Evolutionary conservation across 768 basidiomycete species (phyloP).

Genomic region (Royoungia palumana): DNA sequence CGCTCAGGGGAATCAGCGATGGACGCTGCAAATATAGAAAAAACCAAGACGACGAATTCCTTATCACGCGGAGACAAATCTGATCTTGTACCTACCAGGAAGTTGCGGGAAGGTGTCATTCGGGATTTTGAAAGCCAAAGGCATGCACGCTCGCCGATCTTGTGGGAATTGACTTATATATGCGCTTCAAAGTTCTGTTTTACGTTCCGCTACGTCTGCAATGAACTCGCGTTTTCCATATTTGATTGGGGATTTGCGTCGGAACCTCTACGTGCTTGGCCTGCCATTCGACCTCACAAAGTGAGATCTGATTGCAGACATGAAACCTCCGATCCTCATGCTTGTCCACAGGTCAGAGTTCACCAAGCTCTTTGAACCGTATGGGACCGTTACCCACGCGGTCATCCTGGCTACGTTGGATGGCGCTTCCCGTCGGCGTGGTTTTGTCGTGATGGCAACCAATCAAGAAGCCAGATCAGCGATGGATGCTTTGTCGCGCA

Average conservation of each 20-base stretch:
- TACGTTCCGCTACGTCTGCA: constrained; percentile 15
- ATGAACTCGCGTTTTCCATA: constrained; percentile 11
- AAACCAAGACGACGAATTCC: constrained; percentile 10
- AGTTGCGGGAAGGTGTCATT: constrained; percentile 32
- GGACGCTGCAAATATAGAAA: not conserved
- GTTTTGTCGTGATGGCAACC: constrained; percentile 77
- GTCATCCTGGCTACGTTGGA: constrained; percentile 84
- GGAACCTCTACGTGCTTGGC: constrained; percentile 83
- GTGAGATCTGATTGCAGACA: constrained; percentile 36
- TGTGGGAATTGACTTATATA: constrained; percentile 14
- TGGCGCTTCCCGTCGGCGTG: constrained; percentile 77
- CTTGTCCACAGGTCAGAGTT: constrained; percentile 47
- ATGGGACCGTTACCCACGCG: constrained; percentile 68
- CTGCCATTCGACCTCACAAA: constrained; percentile 79
- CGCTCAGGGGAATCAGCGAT: constrained; percentile 1
- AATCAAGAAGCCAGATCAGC: constrained; percentile 70
- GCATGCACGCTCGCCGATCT: constrained; percentile 42
- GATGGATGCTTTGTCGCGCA: constrained; percentile 64
- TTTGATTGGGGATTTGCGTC: constrained; percentile 44
- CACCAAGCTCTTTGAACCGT: constrained; percentile 54
- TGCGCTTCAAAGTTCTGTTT: constrained; percentile 37
- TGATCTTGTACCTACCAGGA: constrained; percentile 14
- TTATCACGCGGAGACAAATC: not conserved
- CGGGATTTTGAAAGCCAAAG: constrained; percentile 52
- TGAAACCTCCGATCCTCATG: not conserved